Evolutionary conservation across 2,329 filamentous ascomycete genomes (phyloP), one percentile per base, ranked within the genome.

Genomic region (Pezicula rhizophila): DNA sequence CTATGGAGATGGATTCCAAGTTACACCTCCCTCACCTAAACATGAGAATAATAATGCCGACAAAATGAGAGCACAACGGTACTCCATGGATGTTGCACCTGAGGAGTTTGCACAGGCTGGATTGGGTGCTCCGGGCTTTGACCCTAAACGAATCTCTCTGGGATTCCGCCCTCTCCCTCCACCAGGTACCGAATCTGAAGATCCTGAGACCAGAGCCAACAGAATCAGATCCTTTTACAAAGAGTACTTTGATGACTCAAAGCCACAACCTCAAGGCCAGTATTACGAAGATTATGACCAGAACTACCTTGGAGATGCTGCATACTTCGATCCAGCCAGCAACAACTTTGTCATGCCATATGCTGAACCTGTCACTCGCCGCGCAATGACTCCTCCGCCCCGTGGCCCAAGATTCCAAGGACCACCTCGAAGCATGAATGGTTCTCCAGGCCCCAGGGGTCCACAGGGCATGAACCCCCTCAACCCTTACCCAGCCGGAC

Each of bases 211-310:
- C 62, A 83, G 93, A 61, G 93, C 93, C 55, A 97, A 96, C 73
- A 84, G 93, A 50, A 99, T 99, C 58, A 82, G 93, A 66, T 99
- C 93, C 4, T 99, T 99, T 74, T 99, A 99, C 75, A 96, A 96
- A 73, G 93, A 99, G 66, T 99, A 99, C 72, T 99, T 99, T 60
- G 93, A 97, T 57, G 92, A 96, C 38, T 81, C 75, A 51, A 87
- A 82, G 64, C 63, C 63, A 38, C 60, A 56, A 14, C 61, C 61
- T 42, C 47, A 57, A n/a, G 65, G 63, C 14, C 65, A 75, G 47
- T 87, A 91, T 66, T 84, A 87, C 53, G 87, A 91, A 60, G 87
- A 92, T 59, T 88, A 89, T 61, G 82, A 86, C 50, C 72, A 79
- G 17, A 79, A 82, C 55, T 89, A 86, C 63, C 73, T 83, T 42